Evolutionary conservation across 768 basidiomycete species (phyloP).

Genomic region (Kwoniella botswanensis): DNA sequence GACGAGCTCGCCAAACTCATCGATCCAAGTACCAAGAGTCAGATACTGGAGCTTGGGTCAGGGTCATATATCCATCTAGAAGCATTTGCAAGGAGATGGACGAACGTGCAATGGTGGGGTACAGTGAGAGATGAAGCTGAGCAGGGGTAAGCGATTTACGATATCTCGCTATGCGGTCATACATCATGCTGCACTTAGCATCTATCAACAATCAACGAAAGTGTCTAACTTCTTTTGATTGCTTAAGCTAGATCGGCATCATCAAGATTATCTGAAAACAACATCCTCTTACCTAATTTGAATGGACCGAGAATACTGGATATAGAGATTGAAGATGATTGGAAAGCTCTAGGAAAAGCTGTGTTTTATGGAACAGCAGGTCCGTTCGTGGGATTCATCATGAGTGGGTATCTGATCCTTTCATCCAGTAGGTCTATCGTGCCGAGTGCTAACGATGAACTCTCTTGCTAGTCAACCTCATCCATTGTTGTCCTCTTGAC

Average conservation of each 20-base stretch:
- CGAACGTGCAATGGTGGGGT: slow-evolving; percentile 35
- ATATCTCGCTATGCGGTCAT: neutral
- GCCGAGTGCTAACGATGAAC: no score
- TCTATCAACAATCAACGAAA: no score
- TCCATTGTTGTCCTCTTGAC: slow-evolving; percentile 36
- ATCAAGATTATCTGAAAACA: neutral
- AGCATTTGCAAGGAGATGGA: slow-evolving; percentile 21
- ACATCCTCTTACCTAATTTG: slow-evolving; percentile 18
- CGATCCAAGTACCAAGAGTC: neutral
- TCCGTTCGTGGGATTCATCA: slow-evolving; percentile 26
- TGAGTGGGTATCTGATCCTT: slow-evolving; percentile 21
- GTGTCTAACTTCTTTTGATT: neutral
- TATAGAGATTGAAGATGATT: slow-evolving; percentile 28
- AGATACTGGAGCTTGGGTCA: slow-evolving; percentile 35
- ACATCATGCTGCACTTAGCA: no score
- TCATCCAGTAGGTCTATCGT: neutral
- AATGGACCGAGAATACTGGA: slow-evolving; percentile 26
- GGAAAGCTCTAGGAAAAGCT: slow-evolving; percentile 14
- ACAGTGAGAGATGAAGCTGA: slow-evolving; percentile 31
- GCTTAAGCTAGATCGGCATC: neutral
- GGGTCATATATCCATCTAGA: slow-evolving; percentile 34
- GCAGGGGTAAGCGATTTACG: slow-evolving; percentile 24
- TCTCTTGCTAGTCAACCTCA: slow-evolving; percentile 35
- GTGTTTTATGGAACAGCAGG: neutral
- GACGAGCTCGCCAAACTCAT: slow-evolving; percentile 26